Percentiles rank a stretch among this genome's conserved stretches.
These are phyloP conservation scores for Tetrahymena thermophila DNA, from an alignment of 73 alveolate species.

Conservation along the genomic window DNA sequence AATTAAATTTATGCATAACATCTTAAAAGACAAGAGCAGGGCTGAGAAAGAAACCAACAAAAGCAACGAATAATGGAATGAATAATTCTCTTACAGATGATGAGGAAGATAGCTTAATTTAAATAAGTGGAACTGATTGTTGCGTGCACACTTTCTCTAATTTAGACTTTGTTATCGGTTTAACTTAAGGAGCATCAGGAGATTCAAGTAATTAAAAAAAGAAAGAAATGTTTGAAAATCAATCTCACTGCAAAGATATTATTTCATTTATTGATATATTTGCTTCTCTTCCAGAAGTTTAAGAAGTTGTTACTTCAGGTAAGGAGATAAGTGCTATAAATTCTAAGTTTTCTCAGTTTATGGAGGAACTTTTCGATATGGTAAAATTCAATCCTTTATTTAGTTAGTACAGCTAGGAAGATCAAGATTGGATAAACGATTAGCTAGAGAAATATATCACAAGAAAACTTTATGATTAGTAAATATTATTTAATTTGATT, in stretches of 20 bases:
- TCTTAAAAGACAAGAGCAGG: conserved; percentile 35
- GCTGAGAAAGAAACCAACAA: not conserved
- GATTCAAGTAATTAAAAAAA: conserved; percentile 1
- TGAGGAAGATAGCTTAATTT: not conserved
- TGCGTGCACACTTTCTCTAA: conserved; percentile 29
- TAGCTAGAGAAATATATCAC: conserved; percentile 23
- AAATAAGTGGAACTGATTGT: not conserved
- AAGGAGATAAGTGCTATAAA: conserved; percentile 18
- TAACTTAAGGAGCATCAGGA: conserved; percentile 26
- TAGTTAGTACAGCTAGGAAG: not conserved
- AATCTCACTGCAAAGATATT: conserved; percentile 34
- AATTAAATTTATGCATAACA: conserved; percentile 11
- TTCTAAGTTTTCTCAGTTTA: conserved; percentile 16
- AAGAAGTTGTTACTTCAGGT: conserved; percentile 24
- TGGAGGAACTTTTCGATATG: conserved; percentile 8
- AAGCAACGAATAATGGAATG: conserved; percentile 6
- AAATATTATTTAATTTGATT: not conserved
- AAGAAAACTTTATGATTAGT: conserved; percentile 32
- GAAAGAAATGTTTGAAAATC: not conserved
- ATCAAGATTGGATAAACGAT: conserved; percentile 16
- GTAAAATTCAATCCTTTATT: not conserved
- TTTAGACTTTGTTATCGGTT: conserved; percentile 17
- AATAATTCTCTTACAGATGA: conserved; percentile 3
- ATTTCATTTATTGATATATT: conserved; percentile 26
- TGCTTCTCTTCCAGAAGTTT: conserved; percentile 19